A percentile compares a stretch with the other conserved stretches of the same genome.
Conservation (phyloP, 768 basidiomycete genomes). For the Cystofilobasidium capitatum region DNA sequence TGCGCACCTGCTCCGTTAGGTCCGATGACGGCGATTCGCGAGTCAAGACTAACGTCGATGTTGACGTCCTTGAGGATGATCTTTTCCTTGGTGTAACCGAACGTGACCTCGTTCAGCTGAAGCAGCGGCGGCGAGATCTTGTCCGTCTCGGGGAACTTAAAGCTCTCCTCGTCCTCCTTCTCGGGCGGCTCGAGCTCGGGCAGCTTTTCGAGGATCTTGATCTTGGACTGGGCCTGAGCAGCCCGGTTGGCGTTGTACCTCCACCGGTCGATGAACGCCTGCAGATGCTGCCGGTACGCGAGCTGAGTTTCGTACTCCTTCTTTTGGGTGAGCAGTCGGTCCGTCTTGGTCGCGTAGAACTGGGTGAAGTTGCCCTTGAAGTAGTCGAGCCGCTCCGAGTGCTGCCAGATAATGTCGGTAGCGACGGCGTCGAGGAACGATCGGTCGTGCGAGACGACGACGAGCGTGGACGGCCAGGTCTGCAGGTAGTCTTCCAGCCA, state of each 20-base stretch:
- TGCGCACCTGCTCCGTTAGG: slow-evolving; percentile 28
- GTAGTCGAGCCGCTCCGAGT: slow-evolving; percentile 84
- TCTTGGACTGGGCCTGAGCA: slow-evolving; percentile 71
- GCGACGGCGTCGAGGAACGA: slow-evolving; percentile 94
- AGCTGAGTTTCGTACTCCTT: slow-evolving; percentile 96
- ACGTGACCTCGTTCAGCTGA: slow-evolving; percentile 81
- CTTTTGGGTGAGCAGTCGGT: slow-evolving; percentile 72
- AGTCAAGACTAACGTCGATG: slow-evolving; percentile 89
- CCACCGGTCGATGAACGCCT: slow-evolving; percentile 98
- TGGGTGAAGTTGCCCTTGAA: slow-evolving; percentile 99
- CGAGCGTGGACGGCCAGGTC: slow-evolving; percentile 82
- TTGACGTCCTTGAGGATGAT: slow-evolving; percentile 67
- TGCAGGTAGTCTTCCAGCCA: slow-evolving; percentile 97
- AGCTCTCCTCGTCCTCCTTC: slow-evolving; percentile 80
- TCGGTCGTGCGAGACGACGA: slow-evolving; percentile 96
- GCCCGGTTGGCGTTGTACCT: slow-evolving; percentile 94
- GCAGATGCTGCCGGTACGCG: slow-evolving; percentile 86
- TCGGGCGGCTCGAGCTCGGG: slow-evolving; percentile 90
- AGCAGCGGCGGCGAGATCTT: slow-evolving; percentile 94
- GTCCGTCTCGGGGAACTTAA: slow-evolving; percentile 95
- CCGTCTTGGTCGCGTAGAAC: slow-evolving; percentile 97
- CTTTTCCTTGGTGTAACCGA: slow-evolving; percentile 73
- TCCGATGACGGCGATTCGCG: slow-evolving; percentile 87
- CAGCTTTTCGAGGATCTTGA: slow-evolving; percentile 72
- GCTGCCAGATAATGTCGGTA: slow-evolving; percentile 93